Base-by-base conservation (phyloP, 108 stramenopile species). In the Pseudonitzschia multistriata region DNA sequence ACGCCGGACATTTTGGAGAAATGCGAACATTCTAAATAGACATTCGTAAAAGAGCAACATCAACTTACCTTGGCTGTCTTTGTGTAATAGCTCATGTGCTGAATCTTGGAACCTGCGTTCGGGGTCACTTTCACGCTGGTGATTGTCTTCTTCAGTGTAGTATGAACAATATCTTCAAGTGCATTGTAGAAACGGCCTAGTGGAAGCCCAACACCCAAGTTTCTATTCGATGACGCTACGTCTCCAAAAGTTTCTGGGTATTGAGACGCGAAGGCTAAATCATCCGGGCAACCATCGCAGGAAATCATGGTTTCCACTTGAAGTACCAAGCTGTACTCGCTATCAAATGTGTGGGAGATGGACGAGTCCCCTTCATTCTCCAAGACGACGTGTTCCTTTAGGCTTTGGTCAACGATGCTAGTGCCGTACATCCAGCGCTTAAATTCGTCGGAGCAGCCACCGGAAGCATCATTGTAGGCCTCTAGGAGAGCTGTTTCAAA, bases 401-500 rank as follows among this genome's bases (percentile, higher is more conserved):
- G 3, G 8, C n/a, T 64, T 11, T 42, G 45, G 37, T 64, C 62
- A 13, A 45, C 37, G 22, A 64, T 42, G 40, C 37, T 64, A 27
- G 45, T 36, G n/a, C 62, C 62, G 45, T 64, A 64, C 42, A 64
- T 64, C 62, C 62, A 64, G 45, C 62, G 62, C 21, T 64, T 28
- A 27, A 39, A 64, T 42, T 64, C 62, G 22, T 40, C 62, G 13
- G 42, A 47, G 27, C 62, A 64, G 28, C 62, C 62, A 39, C 40
- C 40, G 21, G 62, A 64, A 1, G 37, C 62, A 13, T 64, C 40
- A 22, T 64, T 64, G 40, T 64, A 64, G n/a, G 25, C 62, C 3
- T 64, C 62, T 5, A 64, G n/a, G 37, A 64, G 27, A n/a, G 14
- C 62, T 47, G 13, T 39, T 47, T 64, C 62, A n/a, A 64, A 15